Percentiles rank a stretch among this genome's conserved stretches.
These are phyloP conservation scores for Petunia secreta DNA, from an alignment of 257 asterid species.

Conservation along the genomic window DNA sequence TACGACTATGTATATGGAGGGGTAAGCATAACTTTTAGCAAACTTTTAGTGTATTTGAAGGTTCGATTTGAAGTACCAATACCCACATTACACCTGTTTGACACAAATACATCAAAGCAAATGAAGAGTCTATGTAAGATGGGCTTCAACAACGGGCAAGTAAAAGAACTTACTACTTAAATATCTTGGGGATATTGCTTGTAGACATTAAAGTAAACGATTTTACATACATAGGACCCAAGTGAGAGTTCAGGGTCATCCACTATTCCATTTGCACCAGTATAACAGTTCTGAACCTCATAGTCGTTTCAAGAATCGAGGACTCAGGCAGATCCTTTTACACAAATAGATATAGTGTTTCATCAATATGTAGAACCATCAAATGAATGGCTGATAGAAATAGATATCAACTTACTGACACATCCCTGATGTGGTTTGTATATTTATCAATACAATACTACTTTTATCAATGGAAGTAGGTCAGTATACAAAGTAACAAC, in stretches of 20 bases:
- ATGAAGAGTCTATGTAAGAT: constrained; percentile 19
- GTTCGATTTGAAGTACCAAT: background rate
- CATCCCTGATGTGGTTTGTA: constrained; percentile 6
- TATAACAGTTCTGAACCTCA: background rate
- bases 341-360: background rate
- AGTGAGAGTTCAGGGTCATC: constrained; percentile 5
- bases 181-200: constrained; percentile 3
- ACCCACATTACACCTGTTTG: background rate
- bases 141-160: background rate
- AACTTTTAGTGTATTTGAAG: background rate
- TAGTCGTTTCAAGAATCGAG: background rate
- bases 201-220: background rate
- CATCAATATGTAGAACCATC: background rate
- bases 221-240: background rate
- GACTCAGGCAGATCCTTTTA: background rate
- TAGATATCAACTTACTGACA: constrained; percentile 7
- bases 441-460: background rate
- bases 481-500: background rate
- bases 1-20: background rate
- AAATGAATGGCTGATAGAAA: background rate
- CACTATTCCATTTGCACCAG: background rate
- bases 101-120: background rate
- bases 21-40: background rate
- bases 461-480: background rate
- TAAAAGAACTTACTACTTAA: background rate